Evolutionary conservation across 2,329 filamentous ascomycete species (phyloP).

Genomic region (Aspergillus luchuensis): DNA sequence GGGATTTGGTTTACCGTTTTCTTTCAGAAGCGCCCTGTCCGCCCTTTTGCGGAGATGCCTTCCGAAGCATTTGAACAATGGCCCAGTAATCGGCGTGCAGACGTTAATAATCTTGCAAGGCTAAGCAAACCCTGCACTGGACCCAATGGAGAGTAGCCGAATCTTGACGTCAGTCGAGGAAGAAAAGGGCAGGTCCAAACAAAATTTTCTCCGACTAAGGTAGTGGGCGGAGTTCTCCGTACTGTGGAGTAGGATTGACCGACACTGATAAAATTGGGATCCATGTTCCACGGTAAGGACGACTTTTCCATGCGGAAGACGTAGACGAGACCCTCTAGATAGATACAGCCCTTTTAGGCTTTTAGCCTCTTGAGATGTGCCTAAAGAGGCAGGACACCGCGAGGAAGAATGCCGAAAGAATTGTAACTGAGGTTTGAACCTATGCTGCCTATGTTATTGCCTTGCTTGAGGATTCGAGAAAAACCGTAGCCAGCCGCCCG

Average conservation of each 20-base stretch:
- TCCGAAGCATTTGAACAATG: not conserved
- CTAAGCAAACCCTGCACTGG: not conserved
- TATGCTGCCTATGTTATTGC: not conserved
- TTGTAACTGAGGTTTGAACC: too few relatives aligned
- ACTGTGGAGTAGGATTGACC: not conserved
- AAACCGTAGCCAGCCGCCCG: not conserved
- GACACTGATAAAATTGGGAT: not conserved
- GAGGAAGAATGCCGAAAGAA: not conserved
- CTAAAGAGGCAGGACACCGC: not conserved
- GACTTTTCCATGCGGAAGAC: not conserved
- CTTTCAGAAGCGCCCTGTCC: not conserved
- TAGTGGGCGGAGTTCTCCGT: slow-evolving; percentile 4
- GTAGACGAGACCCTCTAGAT: not conserved
- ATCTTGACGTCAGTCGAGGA: slow-evolving; percentile 1
- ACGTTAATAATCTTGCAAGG: not conserved
- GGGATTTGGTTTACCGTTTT: slow-evolving; percentile 4
- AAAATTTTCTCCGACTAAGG: slow-evolving; percentile 1
- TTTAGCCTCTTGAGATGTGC: not conserved
- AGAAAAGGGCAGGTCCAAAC: not conserved
- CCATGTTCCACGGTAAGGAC: not conserved
- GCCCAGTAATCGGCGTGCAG: not conserved
- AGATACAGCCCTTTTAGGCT: not conserved
- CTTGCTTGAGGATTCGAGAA: not conserved
- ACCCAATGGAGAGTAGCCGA: slow-evolving; percentile 3
- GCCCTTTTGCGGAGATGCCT: not conserved